Conservation (phyloP, 495 filamentous ascomycete genomes). For the Friedmanniomyces simplex region DNA sequence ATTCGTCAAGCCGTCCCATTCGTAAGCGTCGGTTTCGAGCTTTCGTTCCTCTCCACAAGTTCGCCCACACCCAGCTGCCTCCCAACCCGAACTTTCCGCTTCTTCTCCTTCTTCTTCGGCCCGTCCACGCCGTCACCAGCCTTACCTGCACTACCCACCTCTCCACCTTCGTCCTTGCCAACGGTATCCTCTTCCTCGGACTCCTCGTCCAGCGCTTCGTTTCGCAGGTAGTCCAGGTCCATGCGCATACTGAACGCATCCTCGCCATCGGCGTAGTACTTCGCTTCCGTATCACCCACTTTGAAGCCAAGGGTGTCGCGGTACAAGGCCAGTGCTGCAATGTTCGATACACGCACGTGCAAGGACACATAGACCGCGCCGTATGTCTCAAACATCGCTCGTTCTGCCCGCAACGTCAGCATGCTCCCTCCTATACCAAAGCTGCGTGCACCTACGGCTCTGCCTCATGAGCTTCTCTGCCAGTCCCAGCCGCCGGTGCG, state of each 20-base stretch:
- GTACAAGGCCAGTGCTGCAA: slow-evolving; percentile 82
- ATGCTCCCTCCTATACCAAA: background rate
- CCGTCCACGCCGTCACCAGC: slow-evolving; percentile 25
- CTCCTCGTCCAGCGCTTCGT: slow-evolving; percentile 35
- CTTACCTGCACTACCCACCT: slow-evolving; percentile 34
- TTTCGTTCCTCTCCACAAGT: slow-evolving; percentile 52
- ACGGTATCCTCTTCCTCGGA: slow-evolving; percentile 42
- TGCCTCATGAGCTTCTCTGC: slow-evolving; percentile 96
- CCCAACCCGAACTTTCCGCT: slow-evolving; percentile 67
- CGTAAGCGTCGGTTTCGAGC: background rate
- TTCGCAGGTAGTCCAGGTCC: slow-evolving; percentile 56
- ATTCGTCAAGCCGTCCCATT: background rate
- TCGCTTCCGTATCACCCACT: slow-evolving; percentile 77
- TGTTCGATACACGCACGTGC: slow-evolving; percentile 89
- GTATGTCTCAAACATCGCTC: slow-evolving; percentile 93
- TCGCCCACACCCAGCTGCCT: slow-evolving; percentile 71
- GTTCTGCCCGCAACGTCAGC: slow-evolving; percentile 46
- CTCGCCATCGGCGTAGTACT: slow-evolving; percentile 98
- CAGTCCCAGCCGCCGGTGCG: slow-evolving; percentile 79
- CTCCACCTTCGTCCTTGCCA: slow-evolving; percentile 29
- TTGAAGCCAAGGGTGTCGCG: slow-evolving; percentile 87
- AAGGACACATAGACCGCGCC: slow-evolving; percentile 85
- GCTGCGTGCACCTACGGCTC: slow-evolving; percentile 56
- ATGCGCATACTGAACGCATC: slow-evolving; percentile 92
- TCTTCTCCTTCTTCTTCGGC: slow-evolving; percentile 35